Percentiles rank a stretch among this genome's conserved stretches.
Evolutionary conservation across 768 basidiomycete species (phyloP).

Genomic region (Gloeophyllum trabeum): DNA sequence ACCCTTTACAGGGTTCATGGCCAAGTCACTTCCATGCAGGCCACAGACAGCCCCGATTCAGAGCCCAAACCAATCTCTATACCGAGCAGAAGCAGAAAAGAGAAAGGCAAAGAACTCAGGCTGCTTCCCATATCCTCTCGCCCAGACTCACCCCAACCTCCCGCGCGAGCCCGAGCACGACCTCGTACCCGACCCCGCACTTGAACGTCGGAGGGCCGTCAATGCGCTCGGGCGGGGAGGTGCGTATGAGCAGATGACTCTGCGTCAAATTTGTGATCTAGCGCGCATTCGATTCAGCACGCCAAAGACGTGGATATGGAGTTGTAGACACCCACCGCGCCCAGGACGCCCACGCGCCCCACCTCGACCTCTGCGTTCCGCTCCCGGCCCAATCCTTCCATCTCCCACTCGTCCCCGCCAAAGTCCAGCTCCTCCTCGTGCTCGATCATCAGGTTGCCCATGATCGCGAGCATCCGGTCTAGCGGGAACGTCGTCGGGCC

Average conservation of each 20-base stretch:
- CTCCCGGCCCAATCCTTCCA: too few species aligned
- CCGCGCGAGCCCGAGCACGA: slow-evolving; percentile 41
- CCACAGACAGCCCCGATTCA: too few species aligned
- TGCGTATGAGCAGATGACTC: slow-evolving; percentile 57
- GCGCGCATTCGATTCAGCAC: neutral
- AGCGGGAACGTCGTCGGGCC: slow-evolving; percentile 73
- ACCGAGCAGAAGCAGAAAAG: too few species aligned
- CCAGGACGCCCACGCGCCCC: slow-evolving; percentile 44
- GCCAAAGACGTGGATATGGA: neutral
- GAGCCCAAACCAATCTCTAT: too few species aligned
- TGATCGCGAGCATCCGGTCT: slow-evolving; percentile 70
- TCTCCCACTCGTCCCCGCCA: slow-evolving; percentile 44
- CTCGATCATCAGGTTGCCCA: slow-evolving; percentile 70
- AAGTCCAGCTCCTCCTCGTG: slow-evolving; percentile 43
- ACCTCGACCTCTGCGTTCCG: slow-evolving; percentile 71
- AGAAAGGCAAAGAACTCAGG: too few species aligned
- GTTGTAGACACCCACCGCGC: slow-evolving; percentile 32
- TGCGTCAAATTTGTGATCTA: slow-evolving; percentile 60
- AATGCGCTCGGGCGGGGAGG: slow-evolving; percentile 45
- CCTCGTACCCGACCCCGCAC: slow-evolving; percentile 55
- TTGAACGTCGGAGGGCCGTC: slow-evolving; percentile 68
- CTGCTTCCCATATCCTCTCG: slow-evolving; percentile 59
- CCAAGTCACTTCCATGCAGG: too few species aligned
- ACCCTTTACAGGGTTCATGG: too few species aligned
- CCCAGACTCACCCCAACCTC: slow-evolving; percentile 48